A percentile compares a stretch with the other conserved stretches of the same genome.
These are phyloP conservation scores for Tolypocladium tundrense DNA, from an alignment of 2,329 filamentous ascomycete genomes.

Conservation along the genomic window DNA sequence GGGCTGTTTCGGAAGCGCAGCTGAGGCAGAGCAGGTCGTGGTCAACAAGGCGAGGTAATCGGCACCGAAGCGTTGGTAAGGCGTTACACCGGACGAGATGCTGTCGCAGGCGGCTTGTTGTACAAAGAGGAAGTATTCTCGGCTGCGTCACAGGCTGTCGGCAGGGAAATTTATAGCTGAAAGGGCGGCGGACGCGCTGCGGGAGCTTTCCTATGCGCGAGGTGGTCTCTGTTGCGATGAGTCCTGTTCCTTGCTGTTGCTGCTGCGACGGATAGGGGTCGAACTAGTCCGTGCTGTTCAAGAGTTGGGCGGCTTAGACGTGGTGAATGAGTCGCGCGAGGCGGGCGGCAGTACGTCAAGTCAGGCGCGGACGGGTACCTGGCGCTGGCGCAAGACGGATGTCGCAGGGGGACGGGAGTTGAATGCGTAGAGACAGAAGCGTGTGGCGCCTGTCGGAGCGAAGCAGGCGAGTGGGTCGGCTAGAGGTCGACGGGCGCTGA, in stretches of 20 bases:
- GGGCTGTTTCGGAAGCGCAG: conserved; percentile 19
- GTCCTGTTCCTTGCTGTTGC: neutral
- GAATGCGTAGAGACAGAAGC: conserved; percentile 1
- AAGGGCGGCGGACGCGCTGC: neutral
- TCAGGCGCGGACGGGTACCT: conserved; percentile 11
- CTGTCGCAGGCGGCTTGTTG: conserved; percentile 14
- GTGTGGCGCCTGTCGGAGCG: conserved; percentile 6
- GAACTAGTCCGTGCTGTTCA: neutral
- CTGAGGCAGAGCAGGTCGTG: conserved; percentile 14
- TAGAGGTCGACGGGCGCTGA: neutral
- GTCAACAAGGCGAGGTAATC: conserved; percentile 20
- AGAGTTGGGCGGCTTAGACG: neutral
- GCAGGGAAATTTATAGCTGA: conserved; percentile 4
- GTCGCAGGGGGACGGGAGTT: neutral
- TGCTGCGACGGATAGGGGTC: neutral
- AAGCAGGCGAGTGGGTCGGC: conserved; percentile 3
- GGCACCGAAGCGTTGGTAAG: conserved; percentile 22
- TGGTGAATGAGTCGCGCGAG: neutral
- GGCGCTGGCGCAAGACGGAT: conserved; percentile 8
- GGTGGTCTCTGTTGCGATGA: neutral
- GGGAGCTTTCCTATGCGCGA: neutral
- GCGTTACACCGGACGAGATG: conserved; percentile 19
- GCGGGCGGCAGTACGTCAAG: neutral
- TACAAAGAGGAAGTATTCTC: conserved; percentile 5
- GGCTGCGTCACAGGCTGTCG: conserved; percentile 9